These are phyloP conservation scores for Letharia columbiana DNA, from an alignment of 495 filamentous ascomycete species.

Conservation along the genomic window DNA sequence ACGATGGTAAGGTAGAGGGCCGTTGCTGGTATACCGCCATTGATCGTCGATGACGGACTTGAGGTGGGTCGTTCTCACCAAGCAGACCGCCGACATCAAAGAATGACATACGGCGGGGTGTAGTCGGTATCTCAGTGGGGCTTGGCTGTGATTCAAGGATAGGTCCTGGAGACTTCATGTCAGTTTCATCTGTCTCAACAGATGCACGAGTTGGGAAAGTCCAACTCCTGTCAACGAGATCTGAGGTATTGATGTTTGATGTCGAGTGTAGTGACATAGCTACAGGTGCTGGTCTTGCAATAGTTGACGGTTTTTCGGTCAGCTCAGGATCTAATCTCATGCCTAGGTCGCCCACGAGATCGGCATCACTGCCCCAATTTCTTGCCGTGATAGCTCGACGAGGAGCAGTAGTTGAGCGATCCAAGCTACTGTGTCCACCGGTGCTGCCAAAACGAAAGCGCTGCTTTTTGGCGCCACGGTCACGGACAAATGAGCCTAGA, in stretches of 20 bases:
- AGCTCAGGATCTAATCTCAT: constrained; percentile 54
- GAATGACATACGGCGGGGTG: constrained; percentile 51
- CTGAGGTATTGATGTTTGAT: constrained; percentile 6
- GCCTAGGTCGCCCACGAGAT: constrained; percentile 66
- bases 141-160: constrained; percentile 4
- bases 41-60: constrained; percentile 15
- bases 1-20: constrained; percentile 10
- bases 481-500: constrained; percentile 73
- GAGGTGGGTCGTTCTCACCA: constrained; percentile 22
- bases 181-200: constrained; percentile 25
- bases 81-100: constrained; percentile 65
- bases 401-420: constrained; percentile 37
- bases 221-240: constrained; percentile 28
- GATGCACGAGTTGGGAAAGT: constrained; percentile 27
- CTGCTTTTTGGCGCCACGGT: constrained; percentile 68
- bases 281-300: constrained; percentile 37
- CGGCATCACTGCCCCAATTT: constrained; percentile 76
- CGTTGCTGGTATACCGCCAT: constrained; percentile 17
- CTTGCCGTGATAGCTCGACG: constrained; percentile 45
- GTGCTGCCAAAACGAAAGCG: constrained; percentile 58
- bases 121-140: constrained; percentile 23
- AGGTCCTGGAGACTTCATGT: constrained; percentile 5
- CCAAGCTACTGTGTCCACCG: constrained; percentile 45
- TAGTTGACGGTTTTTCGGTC: constrained; percentile 31
- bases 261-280: constrained; percentile 27